Percentiles rank a stretch among this genome's conserved stretches.
These are phyloP conservation scores for Stemphylium vesicarium DNA, from an alignment of 2,329 filamentous ascomycete genomes.

Conservation along the genomic window DNA sequence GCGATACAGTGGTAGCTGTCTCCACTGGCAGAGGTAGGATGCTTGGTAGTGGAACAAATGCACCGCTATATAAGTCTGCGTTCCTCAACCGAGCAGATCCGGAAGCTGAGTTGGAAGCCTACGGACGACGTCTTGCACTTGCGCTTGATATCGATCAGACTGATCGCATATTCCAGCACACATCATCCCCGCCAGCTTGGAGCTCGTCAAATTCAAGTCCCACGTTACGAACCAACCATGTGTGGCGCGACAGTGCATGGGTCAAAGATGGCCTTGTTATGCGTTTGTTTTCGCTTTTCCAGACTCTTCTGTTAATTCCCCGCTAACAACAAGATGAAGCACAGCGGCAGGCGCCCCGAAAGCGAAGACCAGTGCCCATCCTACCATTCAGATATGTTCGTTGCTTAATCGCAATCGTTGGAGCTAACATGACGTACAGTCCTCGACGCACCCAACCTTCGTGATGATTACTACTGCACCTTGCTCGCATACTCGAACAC, in stretches of 20 bases:
- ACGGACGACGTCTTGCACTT: slow-evolving; percentile 76
- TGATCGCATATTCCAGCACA: slow-evolving; percentile 64
- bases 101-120: slow-evolving; percentile 69
- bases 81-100: slow-evolving; percentile 60
- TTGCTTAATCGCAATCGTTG: not conserved
- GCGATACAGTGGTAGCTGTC: slow-evolving; percentile 57
- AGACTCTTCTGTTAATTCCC: slow-evolving; percentile 1
- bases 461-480: slow-evolving; percentile 96
- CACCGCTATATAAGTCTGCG: slow-evolving; percentile 66
- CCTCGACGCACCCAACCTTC: slow-evolving; percentile 84
- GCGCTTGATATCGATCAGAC: slow-evolving; percentile 81
- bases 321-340: slow-evolving; percentile 22
- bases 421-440: slow-evolving; percentile 63
- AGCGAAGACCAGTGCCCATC: slow-evolving; percentile 62
- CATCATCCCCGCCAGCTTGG: slow-evolving; percentile 13
- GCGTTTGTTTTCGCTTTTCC: slow-evolving; percentile 37
- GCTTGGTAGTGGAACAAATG: slow-evolving; percentile 74
- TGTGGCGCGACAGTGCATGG: slow-evolving; percentile 54
- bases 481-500: slow-evolving; percentile 82
- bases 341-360: slow-evolving; percentile 35
- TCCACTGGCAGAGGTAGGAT: slow-evolving; percentile 69
- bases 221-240: slow-evolving; percentile 21
- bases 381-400: slow-evolving; percentile 76
- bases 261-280: slow-evolving; percentile 35
- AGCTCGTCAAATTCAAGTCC: slow-evolving; percentile 9